A percentile compares a stretch with the other conserved stretches of the same genome.
These are phyloP conservation scores for Sechiopsis laciniata DNA, from an alignment of 306 rosid species.

Conservation along the genomic window DNA sequence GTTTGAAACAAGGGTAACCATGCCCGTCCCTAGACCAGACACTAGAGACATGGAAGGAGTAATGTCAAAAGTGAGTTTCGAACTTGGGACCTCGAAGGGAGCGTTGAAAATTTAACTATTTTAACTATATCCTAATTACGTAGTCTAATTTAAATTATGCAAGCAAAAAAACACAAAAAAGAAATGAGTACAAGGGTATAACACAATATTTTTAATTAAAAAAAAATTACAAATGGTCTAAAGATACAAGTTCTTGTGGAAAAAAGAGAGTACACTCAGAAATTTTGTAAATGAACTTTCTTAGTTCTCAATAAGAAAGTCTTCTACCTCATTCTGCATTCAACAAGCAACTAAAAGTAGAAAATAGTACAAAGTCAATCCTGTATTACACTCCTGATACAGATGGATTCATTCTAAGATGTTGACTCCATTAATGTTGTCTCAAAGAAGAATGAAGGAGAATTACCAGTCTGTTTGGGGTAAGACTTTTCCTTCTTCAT, in stretches of 20 bases:
- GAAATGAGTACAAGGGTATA: not conserved
- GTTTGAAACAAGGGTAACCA: too few relatives aligned
- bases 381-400: not conserved
- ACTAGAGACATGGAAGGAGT: too few relatives aligned
- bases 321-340: not conserved
- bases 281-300: not conserved
- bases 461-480: too few relatives aligned
- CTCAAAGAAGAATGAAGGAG: too few relatives aligned
- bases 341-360: not conserved
- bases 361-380: not conserved
- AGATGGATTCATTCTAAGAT: too few relatives aligned
- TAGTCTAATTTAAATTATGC: not conserved
- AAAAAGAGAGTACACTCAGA: not conserved
- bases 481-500: too few relatives aligned
- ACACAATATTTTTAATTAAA: not conserved
- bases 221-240: not conserved
- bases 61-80: too few relatives aligned
- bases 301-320: constrained; percentile 2
- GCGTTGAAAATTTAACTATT: not conserved
- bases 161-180: not conserved
- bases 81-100: too few relatives aligned
- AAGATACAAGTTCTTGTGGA: constrained; percentile 1
- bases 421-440: too few relatives aligned
- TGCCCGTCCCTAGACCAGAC: too few relatives aligned
- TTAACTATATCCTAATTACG: not conserved